Base-by-base conservation (phyloP, 805 yeast genomes). In the Schwanniomyces occidentalis region DNA sequence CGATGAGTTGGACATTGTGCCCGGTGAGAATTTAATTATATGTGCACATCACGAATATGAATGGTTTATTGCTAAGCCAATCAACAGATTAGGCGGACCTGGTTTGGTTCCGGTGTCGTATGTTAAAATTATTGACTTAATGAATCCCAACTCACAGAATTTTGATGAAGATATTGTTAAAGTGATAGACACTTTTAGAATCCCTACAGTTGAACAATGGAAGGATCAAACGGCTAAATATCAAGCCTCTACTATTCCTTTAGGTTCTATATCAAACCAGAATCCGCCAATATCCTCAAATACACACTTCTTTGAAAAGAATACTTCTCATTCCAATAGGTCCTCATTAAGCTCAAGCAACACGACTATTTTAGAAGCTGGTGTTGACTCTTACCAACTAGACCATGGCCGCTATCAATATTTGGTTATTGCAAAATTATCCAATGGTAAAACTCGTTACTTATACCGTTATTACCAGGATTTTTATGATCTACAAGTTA, bases 11-110 rank as follows among this genome's bases (percentile, higher is more conserved):
- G 82, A 83, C 44, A 87, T 91, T 3, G 54, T 61, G 18, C 85
- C 85, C 1, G 97, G 97, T 24, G 99, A 93, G 51, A 83, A 85
- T 49, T 75, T 93, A 42, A 85, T 90, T 19, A 79, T 95, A 8
- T 91, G 96, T 62, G 99, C 99, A 2, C 97, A 91, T 61, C 95
- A 91, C 54, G 89, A 88, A 37, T 85, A 72, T 45, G 99, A 95
- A 63, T 93, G 99, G 99, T 90, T 89, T 50, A 93, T 93, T 40
- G 98, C 97, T 4, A 93, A 93, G 58, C 96, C 96, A 9, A 85
- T 93, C 27, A 95, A 91, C 40, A 71, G 97, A 35, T 69, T 93
- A 24, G 98, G 99, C 16, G 99, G 97, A 1, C 98, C 98, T 0
- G 99, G 99, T 1, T 71, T 93, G 29, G 95, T 93, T 6, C 99